These are phyloP conservation scores for Trichophyton verrucosum DNA, from an alignment of 2,329 filamentous ascomycete genomes.

Conservation along the genomic window DNA sequence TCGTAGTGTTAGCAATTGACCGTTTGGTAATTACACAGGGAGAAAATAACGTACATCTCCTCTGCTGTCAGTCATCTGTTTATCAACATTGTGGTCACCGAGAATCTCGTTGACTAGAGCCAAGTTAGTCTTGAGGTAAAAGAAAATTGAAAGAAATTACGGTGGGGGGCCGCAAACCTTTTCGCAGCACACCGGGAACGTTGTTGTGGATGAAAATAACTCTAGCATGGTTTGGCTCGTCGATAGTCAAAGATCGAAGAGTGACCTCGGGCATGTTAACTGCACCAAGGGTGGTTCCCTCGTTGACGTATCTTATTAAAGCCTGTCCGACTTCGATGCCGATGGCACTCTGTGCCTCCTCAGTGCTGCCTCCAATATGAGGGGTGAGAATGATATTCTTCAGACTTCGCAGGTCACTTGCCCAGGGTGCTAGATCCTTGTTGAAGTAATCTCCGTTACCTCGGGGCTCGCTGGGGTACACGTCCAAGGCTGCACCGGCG, in stretches of 20 bases:
- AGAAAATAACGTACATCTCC: slow-evolving; percentile 54
- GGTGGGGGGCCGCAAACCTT: slow-evolving; percentile 39
- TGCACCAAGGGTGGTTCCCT: slow-evolving; percentile 77
- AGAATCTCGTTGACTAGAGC: slow-evolving; percentile 77
- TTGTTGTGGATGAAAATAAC: slow-evolving; percentile 96
- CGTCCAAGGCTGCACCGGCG: slow-evolving; percentile 88
- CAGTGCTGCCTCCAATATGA: slow-evolving; percentile 93
- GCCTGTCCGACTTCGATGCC: slow-evolving; percentile 84
- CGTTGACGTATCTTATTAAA: slow-evolving; percentile 88
- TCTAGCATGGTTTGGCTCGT: slow-evolving; percentile 80
- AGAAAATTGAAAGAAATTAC: background rate
- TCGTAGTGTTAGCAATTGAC: slow-evolving; percentile 12
- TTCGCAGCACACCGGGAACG: slow-evolving; percentile 83
- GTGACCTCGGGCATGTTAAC: slow-evolving; percentile 96
- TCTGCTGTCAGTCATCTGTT: slow-evolving; percentile 93
- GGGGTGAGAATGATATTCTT: slow-evolving; percentile 93
- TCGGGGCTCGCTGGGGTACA: slow-evolving; percentile 86
- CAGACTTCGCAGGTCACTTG: slow-evolving; percentile 67
- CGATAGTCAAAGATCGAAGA: slow-evolving; percentile 76
- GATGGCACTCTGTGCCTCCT: slow-evolving; percentile 93
- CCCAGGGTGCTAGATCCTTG: slow-evolving; percentile 69
- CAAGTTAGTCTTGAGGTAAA: slow-evolving; percentile 4
- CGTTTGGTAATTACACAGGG: background rate
- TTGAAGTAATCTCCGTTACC: slow-evolving; percentile 95
- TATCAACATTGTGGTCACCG: slow-evolving; percentile 92